phyloP scores from a whole-genome alignment of 257 asterid genomes.

The Ajuga chamaepitys region DNA sequence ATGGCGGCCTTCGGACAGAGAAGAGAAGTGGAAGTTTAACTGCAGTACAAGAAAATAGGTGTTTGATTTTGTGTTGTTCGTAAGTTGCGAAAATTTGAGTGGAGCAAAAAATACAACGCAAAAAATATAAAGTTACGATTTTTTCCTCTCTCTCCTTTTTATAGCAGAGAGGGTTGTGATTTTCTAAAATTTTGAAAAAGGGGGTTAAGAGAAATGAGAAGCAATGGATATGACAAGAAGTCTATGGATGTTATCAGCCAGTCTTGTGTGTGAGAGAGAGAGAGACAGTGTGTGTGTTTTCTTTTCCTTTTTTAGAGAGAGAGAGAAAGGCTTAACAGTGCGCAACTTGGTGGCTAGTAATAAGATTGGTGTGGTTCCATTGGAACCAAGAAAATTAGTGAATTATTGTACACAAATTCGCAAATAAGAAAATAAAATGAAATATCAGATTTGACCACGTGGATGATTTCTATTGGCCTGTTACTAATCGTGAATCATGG shows the following conservation, averaged over 20 bases:
- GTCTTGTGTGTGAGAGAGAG: neutral
- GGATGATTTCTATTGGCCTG: neutral
- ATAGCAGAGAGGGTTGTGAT: neutral
- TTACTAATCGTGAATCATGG: neutral
- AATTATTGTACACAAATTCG: neutral
- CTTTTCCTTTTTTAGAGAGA: too few relatives aligned
- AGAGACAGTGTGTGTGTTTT: too few relatives aligned
- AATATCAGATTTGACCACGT: conserved; percentile 10
- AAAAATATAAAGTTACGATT: neutral
- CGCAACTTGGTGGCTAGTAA: conserved; percentile 30
- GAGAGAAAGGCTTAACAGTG: neutral
- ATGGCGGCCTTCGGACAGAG: conserved; percentile 5
- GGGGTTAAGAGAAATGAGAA: conserved; percentile 7
- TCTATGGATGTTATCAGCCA: conserved; percentile 23
- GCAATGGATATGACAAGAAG: conserved; percentile 9
- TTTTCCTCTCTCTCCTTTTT: neutral
- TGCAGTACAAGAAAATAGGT: neutral
- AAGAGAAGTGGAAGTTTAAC: conserved; percentile 6
- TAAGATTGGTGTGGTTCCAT: conserved; percentile 26
- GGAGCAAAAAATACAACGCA: conserved; percentile 29
- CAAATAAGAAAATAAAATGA: neutral
- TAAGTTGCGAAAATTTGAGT: conserved; percentile 26
- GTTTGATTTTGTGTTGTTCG: conserved; percentile 7
- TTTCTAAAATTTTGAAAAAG: neutral
- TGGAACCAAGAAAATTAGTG: conserved; percentile 24